These are phyloP conservation scores for Aureobasidium subglaciale DNA, from an alignment of 2,329 filamentous ascomycete species.

Conservation along the genomic window DNA sequence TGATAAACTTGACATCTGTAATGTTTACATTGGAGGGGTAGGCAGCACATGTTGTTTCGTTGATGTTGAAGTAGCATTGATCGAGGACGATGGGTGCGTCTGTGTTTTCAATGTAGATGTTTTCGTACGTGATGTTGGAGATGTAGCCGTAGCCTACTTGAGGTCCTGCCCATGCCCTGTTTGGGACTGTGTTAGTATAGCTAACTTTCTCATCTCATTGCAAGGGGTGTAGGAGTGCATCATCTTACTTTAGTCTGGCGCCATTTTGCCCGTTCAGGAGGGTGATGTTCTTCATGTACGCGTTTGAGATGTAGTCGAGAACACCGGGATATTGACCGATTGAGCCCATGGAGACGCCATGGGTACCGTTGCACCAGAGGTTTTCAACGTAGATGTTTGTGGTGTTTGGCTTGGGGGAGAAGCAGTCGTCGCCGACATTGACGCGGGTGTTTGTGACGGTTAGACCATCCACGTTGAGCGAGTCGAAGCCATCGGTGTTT, in stretches of 20 bases:
- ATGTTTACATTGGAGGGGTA: constrained; percentile 54
- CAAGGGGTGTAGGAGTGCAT: no score
- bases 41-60: constrained; percentile 43
- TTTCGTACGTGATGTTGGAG: constrained; percentile 56
- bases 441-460: constrained; percentile 32
- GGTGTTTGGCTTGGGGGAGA: constrained; percentile 54
- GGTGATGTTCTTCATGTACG: constrained; percentile 39
- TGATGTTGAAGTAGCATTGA: constrained; percentile 56
- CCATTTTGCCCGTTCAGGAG: constrained; percentile 43
- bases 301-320: constrained; percentile 44
- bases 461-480: constrained; percentile 49
- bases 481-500: constrained; percentile 59
- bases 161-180: constrained; percentile 48
- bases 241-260: constrained; percentile 48
- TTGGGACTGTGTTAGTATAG: not conserved
- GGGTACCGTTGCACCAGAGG: constrained; percentile 46
- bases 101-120: constrained; percentile 53
- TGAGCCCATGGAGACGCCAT: constrained; percentile 43
- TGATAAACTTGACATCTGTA: constrained; percentile 52
- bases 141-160: constrained; percentile 54
- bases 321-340: constrained; percentile 47
- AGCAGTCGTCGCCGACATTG: constrained; percentile 50
- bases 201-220: no score
- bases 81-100: constrained; percentile 53
- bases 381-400: constrained; percentile 50